phyloP scores from a whole-genome alignment of 2,329 filamentous ascomycete genomes.

The Apiospora malaysiana region DNA sequence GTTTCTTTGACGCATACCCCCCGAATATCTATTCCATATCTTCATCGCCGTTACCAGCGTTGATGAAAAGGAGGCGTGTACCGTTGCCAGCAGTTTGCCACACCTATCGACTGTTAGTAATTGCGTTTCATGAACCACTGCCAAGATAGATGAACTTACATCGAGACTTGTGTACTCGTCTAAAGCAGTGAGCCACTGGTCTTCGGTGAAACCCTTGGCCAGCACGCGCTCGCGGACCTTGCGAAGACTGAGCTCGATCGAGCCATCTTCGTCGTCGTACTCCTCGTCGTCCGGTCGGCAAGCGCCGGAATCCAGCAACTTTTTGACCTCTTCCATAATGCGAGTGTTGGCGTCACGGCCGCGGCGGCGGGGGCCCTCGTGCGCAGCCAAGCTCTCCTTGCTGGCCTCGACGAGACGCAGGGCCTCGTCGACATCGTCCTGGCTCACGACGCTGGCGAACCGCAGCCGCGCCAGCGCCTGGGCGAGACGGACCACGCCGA shows the following conservation, averaged over 20 bases:
- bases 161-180: conserved; percentile 88
- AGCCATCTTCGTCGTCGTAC: conserved; percentile 49
- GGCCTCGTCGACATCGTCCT: conserved; percentile 95
- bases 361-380: conserved; percentile 61
- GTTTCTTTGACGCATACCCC: background rate
- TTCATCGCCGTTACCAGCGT: conserved; percentile 59
- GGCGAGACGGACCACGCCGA: conserved; percentile 90
- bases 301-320: conserved; percentile 83
- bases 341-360: conserved; percentile 83
- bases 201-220: conserved; percentile 94
- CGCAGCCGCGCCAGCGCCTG: conserved; percentile 92
- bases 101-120: conserved; percentile 60
- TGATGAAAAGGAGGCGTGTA: conserved; percentile 74
- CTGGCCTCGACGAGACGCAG: conserved; percentile 89
- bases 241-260: conserved; percentile 79
- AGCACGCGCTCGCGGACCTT: conserved; percentile 90
- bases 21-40: conserved; percentile 47
- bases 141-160: conserved; percentile 66
- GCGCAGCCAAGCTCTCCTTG: conserved; percentile 86
- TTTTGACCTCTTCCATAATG: conserved; percentile 94
- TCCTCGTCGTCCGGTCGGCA: conserved; percentile 73
- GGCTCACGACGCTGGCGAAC: conserved; percentile 83
- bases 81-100: conserved; percentile 80
- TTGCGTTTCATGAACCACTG: background rate
- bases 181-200: conserved; percentile 85